phyloP scores from a whole-genome alignment of 2,329 filamentous ascomycete species.

The Alternaria sp. region DNA sequence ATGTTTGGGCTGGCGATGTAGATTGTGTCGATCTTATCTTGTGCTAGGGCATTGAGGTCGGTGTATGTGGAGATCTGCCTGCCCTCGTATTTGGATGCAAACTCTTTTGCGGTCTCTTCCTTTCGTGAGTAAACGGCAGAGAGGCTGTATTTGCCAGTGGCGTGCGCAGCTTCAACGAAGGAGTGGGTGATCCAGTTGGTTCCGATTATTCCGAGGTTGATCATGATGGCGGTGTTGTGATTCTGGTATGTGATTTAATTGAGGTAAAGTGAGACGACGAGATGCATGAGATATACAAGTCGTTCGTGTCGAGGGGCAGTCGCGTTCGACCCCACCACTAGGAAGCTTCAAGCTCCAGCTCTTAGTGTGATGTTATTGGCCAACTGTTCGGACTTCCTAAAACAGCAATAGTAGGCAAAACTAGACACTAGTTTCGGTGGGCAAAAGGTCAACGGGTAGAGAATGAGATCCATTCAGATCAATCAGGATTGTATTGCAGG shows the following conservation, averaged over 20 bases:
- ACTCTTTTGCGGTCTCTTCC: conserved; percentile 54
- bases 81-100: conserved; percentile 53
- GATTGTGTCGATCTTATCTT: conserved; percentile 54
- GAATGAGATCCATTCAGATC: background rate
- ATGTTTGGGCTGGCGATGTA: conserved; percentile 62
- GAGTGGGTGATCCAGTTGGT: conserved; percentile 62
- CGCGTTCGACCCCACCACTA: conserved; percentile 30
- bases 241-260: background rate
- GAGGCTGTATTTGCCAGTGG: conserved; percentile 56
- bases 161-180: conserved; percentile 56
- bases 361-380: conserved; percentile 29
- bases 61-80: conserved; percentile 51
- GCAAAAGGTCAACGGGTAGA: conserved; percentile 1
- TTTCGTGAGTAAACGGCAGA: conserved; percentile 59
- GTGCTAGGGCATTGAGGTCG: conserved; percentile 51
- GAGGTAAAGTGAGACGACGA: conserved; percentile 1
- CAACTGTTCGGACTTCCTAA: conserved; percentile 26
- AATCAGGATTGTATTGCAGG: conserved; percentile 15
- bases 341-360: conserved; percentile 11
- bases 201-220: conserved; percentile 59
- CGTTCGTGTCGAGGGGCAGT: conserved; percentile 16
- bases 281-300: conserved; percentile 2
- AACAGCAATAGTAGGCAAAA: conserved; percentile 17
- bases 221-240: conserved; percentile 30
- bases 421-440: background rate